Evolutionary conservation across 2,329 filamentous ascomycete genomes (phyloP).

Genomic region (Cadophora malorum): DNA sequence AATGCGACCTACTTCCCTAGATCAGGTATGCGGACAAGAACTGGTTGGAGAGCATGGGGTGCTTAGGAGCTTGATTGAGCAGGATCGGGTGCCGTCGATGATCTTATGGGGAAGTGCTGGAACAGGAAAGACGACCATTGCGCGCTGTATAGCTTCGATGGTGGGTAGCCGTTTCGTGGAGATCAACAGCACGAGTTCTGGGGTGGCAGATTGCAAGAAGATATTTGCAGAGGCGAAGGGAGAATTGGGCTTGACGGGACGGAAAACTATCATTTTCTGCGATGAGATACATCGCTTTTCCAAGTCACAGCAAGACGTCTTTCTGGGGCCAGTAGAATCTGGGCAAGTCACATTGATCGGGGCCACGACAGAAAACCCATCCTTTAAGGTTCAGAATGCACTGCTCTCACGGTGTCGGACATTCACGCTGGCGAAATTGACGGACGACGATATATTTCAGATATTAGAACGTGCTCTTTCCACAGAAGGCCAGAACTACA

Average conservation of each 20-base stretch:
- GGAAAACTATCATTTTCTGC: conserved; percentile 95
- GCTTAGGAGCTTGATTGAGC: conserved; percentile 83
- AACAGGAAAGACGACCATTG: conserved; percentile 90
- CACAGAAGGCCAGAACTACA: conserved; percentile 56
- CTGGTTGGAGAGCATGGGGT: conserved; percentile 87
- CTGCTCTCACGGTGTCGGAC: conserved; percentile 88
- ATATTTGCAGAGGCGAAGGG: conserved; percentile 84
- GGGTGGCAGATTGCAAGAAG: conserved; percentile 90
- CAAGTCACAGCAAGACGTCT: conserved; percentile 94
- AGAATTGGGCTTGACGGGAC: conserved; percentile 80
- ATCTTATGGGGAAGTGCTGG: conserved; percentile 88
- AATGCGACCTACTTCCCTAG: conserved; percentile 84
- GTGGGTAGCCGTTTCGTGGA: conserved; percentile 90
- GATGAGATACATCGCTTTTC: conserved; percentile 71
- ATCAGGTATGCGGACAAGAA: conserved; percentile 90
- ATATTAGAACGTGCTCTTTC: conserved; percentile 80
- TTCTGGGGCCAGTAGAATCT: conserved; percentile 88
- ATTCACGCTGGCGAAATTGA: conserved; percentile 82
- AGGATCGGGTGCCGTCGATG: conserved; percentile 89
- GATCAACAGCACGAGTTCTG: conserved; percentile 90
- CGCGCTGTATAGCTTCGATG: conserved; percentile 83
- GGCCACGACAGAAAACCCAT: conserved; percentile 96
- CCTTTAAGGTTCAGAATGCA: conserved; percentile 89
- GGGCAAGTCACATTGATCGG: conserved; percentile 92
- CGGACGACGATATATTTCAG: conserved; percentile 70